Evolutionary conservation across 2,329 filamentous ascomycete genomes (phyloP).

Genomic region (Sclerotinia trifoliorum): DNA sequence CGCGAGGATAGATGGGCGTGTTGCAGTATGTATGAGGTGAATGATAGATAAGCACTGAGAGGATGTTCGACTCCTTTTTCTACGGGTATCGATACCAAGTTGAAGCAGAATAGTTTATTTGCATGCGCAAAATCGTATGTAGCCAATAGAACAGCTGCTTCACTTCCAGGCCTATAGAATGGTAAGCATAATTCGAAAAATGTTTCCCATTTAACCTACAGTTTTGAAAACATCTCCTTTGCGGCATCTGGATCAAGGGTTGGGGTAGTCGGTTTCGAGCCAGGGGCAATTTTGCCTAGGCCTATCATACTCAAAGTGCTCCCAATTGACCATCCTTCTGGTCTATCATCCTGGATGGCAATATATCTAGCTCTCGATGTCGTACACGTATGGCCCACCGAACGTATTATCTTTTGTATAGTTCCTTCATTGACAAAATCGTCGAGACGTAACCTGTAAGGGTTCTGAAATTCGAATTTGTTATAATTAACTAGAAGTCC

Average conservation of each 20-base stretch:
- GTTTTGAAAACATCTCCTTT: constrained; percentile 73
- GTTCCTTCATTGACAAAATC: constrained; percentile 92
- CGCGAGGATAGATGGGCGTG: constrained; percentile 84
- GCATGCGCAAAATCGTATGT: constrained; percentile 92
- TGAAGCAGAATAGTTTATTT: constrained; percentile 93
- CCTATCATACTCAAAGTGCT: constrained; percentile 82
- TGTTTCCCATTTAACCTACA: constrained; percentile 56
- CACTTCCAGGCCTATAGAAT: constrained; percentile 65
- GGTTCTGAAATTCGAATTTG: constrained; percentile 98
- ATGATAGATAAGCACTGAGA: constrained; percentile 78
- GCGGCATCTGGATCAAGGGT: constrained; percentile 74
- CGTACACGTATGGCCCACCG: constrained; percentile 71
- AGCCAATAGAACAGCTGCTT: constrained; percentile 77
- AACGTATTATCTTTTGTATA: constrained; percentile 77
- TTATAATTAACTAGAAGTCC: constrained; percentile 96
- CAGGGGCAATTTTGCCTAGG: constrained; percentile 70
- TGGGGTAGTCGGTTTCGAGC: constrained; percentile 59
- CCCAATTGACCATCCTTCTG: constrained; percentile 83
- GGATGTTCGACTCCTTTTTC: constrained; percentile 69
- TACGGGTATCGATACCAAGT: constrained; percentile 64
- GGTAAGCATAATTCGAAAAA: constrained; percentile 27
- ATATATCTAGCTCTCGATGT: constrained; percentile 73
- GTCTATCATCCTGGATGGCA: constrained; percentile 83
- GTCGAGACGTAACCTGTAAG: constrained; percentile 85
- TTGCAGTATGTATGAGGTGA: constrained; percentile 89